Percentiles rank a stretch among this genome's conserved stretches.
Conservation (phyloP, 345 rosid genomes). For the Rhodomyrtus tomentosa region DNA sequence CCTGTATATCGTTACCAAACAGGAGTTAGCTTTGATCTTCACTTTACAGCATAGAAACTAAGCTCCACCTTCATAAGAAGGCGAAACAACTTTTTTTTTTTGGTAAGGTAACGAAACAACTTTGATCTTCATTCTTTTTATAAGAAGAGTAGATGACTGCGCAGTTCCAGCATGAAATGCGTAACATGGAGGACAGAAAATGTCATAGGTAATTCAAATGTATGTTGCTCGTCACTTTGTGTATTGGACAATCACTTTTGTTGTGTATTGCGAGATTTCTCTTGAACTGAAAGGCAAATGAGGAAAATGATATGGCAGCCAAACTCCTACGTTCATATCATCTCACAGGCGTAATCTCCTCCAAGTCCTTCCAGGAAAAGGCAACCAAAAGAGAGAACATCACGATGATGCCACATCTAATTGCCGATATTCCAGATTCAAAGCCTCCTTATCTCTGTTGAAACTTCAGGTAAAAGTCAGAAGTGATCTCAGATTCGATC, state of each 20-base stretch:
- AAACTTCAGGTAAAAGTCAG: neutral
- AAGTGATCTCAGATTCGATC: neutral
- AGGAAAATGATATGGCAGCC: neutral
- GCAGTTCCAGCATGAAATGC: neutral
- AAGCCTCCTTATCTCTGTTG: neutral
- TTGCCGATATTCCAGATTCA: neutral
- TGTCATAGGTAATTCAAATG: neutral
- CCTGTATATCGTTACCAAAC: constrained; percentile 21
- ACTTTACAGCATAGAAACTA: neutral
- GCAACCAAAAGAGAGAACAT: neutral
- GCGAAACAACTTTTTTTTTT: neutral
- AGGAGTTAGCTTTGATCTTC: neutral
- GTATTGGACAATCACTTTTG: neutral
- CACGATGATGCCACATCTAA: neutral
- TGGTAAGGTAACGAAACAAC: too few species aligned
- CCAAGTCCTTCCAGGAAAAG: neutral
- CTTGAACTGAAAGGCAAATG: neutral
- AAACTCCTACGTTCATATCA: neutral
- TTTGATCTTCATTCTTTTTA: neutral
- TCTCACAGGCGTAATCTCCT: neutral
- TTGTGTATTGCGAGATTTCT: neutral
- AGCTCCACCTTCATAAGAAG: neutral
- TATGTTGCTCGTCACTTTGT: neutral
- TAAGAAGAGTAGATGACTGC: neutral
- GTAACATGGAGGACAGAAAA: neutral